Evolutionary conservation across 352 stramenopile species (phyloP).

Genomic region (Phytophthora sojae): DNA sequence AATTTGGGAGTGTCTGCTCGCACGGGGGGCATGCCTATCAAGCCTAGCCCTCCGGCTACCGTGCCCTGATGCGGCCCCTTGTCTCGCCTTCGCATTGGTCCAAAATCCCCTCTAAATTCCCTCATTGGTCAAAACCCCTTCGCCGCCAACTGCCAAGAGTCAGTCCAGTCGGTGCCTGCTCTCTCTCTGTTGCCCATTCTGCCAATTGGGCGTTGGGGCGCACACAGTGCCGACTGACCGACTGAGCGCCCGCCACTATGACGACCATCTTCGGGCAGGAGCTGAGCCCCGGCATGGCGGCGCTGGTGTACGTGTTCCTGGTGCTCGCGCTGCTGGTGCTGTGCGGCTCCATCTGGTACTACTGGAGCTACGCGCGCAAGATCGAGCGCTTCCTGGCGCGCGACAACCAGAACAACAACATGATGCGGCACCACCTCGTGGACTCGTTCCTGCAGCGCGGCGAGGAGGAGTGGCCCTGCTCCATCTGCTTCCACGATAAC

Average conservation of each 20-base stretch:
- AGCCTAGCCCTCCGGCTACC: not conserved
- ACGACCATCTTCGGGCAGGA: constrained; percentile 85
- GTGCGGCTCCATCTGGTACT: constrained; percentile 83
- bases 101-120: not conserved
- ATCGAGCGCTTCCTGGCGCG: constrained; percentile 86
- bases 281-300: constrained; percentile 68
- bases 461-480: constrained; percentile 86
- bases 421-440: constrained; percentile 88
- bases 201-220: constrained; percentile 13
- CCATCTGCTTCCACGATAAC: constrained; percentile 91
- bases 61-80: not conserved
- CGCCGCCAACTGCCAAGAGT: constrained; percentile 10
- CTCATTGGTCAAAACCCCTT: constrained; percentile 21
- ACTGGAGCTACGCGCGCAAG: constrained; percentile 89
- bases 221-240: constrained; percentile 7
- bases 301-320: constrained; percentile 83
- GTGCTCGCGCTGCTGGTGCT: constrained; percentile 75
- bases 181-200: constrained; percentile 19
- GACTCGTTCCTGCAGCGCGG: constrained; percentile 85
- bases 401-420: constrained; percentile 91
- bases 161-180: constrained; percentile 14
- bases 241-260: constrained; percentile 39
- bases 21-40: not conserved
- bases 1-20: not conserved
- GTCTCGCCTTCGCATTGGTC: not conserved